Evolutionary conservation across 164 flowering plant genomes (phyloP), one percentile per base, ranked within the genome.

Genomic region (Magnolia officinalis): DNA sequence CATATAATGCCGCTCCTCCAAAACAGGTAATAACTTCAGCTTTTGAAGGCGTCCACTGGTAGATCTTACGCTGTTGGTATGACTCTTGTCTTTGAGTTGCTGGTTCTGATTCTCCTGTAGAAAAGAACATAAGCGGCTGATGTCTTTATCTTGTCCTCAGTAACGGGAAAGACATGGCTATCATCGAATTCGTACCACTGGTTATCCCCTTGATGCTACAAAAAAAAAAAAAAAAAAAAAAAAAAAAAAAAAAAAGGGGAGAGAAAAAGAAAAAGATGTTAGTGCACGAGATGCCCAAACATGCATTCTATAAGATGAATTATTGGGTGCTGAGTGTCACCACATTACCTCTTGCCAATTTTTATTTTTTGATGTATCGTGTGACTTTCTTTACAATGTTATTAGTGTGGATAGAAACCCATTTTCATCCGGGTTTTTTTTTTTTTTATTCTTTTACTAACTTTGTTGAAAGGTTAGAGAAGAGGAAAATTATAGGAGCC

Each of bases 91-190:
- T 89, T 88, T 58, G 79, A 75, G 49, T 49, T n/a, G 51, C 21
- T 13, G 2, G 45, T 26, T 20, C 52, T 26, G 18, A 90, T 84
- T 86, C 97, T 90, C 83, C 92, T 82, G 83, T 92, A 95, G 87
- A 95, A 95, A 74, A 95, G 92, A 80, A 95, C 94, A 85, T 95
- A 95, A 58, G 97, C 96, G 64, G 97, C 98, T 0, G 98, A 87
- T n/a, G 95, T 84, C 80, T 90, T 95, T 52, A 95, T 87, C 80
- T 86, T 87, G 70, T 90, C 95, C 83, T 80, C 89, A 77, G 80
- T 81, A 74, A 92, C 83, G 13, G 91, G 90, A 74, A 50, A 76
- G 71, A 95, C 97, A 74, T 78, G 88, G 83, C 93, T 90, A 82
- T 95, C 98, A 69, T 92, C 95, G 64, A 95, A 95, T 75, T 92